These are phyloP conservation scores for Corylus americana DNA, from an alignment of 306 rosid species.

Conservation along the genomic window DNA sequence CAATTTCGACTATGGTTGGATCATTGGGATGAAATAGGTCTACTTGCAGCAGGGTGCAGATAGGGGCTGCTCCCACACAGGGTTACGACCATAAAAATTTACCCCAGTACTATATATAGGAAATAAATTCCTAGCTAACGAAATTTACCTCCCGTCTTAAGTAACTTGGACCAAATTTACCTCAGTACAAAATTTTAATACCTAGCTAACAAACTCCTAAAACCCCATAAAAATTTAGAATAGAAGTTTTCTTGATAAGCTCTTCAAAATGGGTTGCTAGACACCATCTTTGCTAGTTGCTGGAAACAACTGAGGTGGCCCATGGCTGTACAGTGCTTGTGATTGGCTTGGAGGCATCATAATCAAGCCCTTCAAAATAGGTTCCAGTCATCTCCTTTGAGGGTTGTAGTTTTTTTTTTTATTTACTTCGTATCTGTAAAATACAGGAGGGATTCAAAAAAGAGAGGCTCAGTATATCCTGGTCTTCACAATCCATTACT, in stretches of 20 bases:
- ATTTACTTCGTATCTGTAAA: background rate
- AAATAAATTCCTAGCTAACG: no score
- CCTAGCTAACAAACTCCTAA: background rate
- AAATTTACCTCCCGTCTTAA: background rate
- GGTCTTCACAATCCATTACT: no score
- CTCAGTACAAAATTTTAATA: background rate
- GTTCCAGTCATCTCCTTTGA: background rate
- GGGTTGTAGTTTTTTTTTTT: background rate
- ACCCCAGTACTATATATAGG: no score
- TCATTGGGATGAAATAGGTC: no score
- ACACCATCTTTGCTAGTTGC: background rate
- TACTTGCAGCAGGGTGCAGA: no score
- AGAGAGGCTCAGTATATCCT: no score
- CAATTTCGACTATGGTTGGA: no score
- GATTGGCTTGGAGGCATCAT: background rate
- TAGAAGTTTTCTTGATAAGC: background rate
- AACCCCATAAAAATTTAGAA: background rate
- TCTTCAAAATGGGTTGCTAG: background rate
- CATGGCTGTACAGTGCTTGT: background rate
- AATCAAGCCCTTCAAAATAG: background rate
- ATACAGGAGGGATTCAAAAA: no score
- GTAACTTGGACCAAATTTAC: background rate
- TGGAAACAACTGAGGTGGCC: background rate
- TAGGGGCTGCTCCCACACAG: no score
- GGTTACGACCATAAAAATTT: no score